Evolutionary conservation across 768 basidiomycete species (phyloP).

Genomic region (Cytidiella melzeri): DNA sequence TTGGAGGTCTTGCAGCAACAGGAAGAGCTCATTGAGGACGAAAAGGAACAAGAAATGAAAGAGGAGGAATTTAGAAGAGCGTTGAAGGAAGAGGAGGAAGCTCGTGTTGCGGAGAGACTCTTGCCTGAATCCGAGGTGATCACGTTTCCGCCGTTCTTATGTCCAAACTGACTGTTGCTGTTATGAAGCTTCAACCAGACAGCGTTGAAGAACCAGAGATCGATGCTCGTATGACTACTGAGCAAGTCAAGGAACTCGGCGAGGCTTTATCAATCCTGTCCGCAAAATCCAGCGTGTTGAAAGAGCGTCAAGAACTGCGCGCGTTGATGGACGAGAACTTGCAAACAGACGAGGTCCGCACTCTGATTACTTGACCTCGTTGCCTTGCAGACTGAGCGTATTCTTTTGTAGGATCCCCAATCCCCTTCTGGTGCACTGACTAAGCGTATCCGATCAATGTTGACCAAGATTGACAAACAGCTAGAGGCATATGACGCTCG

Average conservation of each 20-base stretch:
- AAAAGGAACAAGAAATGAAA: conserved; percentile 96
- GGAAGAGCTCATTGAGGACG: conserved; percentile 98
- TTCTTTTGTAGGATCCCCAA: conserved; percentile 56
- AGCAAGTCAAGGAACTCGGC: conserved; percentile 90
- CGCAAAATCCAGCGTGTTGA: conserved; percentile 89
- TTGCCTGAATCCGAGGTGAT: conserved; percentile 83
- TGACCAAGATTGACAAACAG: conserved; percentile 91
- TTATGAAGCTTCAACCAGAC: conserved; percentile 63
- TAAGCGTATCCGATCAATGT: conserved; percentile 92
- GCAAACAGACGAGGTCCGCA: conserved; percentile 72
- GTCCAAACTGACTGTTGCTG: background rate
- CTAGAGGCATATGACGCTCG: conserved; percentile 87
- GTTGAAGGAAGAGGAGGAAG: conserved; percentile 63
- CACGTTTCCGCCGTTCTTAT: background rate
- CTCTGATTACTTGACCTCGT: conserved; percentile 2
- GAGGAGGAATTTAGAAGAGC: conserved; percentile 88
- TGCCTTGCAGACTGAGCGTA: conserved; percentile 7
- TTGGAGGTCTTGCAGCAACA: conserved; percentile 97
- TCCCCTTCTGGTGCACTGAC: conserved; percentile 84
- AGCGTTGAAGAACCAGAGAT: conserved; percentile 42
- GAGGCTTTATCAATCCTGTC: conserved; percentile 89
- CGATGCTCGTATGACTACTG: conserved; percentile 92
- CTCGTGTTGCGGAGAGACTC: conserved; percentile 72
- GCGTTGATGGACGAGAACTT: conserved; percentile 93
- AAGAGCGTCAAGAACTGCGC: conserved; percentile 90